A percentile compares a stretch with the other conserved stretches of the same genome.
Evolutionary conservation across 192 early-diverging fungal genomes (phyloP).

Genomic region (Piromyces sp.): DNA sequence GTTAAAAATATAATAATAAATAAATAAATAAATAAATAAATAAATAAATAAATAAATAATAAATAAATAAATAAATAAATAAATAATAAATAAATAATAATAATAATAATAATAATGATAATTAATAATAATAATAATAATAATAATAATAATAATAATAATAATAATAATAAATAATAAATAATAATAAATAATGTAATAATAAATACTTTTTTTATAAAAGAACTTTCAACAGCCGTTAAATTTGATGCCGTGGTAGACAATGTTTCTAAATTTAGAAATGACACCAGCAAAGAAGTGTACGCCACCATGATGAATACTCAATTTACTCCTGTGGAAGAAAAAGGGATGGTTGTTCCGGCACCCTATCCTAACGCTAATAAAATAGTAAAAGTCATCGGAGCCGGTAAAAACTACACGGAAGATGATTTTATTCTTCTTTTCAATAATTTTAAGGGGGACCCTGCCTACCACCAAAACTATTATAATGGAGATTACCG

Average conservation of each 20-base stretch:
- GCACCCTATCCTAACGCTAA: background rate
- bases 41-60: too few species aligned
- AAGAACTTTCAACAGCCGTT: too few species aligned
- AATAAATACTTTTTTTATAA: too few species aligned
- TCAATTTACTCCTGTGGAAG: background rate
- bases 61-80: too few species aligned
- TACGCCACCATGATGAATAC: background rate
- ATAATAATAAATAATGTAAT: too few species aligned
- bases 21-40: too few species aligned
- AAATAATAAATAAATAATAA: too few species aligned
- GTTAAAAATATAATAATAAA: too few species aligned
- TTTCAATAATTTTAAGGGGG: background rate
- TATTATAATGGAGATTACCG: background rate
- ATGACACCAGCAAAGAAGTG: background rate
- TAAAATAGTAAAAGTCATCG: background rate
- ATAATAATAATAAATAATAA: too few species aligned
- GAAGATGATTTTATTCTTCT: background rate
- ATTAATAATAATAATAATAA: too few species aligned
- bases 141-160: too few species aligned
- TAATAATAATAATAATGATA: too few species aligned
- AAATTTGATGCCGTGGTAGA: background rate
- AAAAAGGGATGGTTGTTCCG: background rate
- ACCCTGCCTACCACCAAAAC: background rate
- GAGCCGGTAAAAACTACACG: background rate
- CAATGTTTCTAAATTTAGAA: background rate